Conservation (phyloP, 1,284 basidiomycete species). For the Ganoderma meredithae region DNA sequence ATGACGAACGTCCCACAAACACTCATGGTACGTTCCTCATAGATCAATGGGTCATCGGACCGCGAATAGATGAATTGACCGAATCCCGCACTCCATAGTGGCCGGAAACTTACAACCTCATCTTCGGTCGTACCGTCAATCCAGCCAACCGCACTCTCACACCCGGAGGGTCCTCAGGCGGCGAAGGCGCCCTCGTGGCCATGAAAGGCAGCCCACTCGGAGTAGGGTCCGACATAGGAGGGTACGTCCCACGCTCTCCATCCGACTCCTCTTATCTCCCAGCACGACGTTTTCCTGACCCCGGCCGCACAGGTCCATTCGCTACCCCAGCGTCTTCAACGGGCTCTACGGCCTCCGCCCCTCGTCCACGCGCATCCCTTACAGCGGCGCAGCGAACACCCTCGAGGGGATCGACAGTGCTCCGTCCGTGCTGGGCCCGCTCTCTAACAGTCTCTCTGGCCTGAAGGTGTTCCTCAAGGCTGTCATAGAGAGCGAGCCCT, state of each 20-base stretch:
- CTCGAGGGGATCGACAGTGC: slow-evolving; percentile 34
- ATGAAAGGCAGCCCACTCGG: slow-evolving; percentile 72
- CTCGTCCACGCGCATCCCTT: slow-evolving; percentile 32
- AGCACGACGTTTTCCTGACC: slow-evolving; percentile 50
- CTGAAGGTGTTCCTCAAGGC: slow-evolving; percentile 34
- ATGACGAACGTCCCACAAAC: slow-evolving; percentile 87
- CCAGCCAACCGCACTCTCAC: slow-evolving; percentile 59
- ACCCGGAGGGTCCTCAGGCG: slow-evolving; percentile 62
- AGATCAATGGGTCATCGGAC: not conserved
- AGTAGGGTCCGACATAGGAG: slow-evolving; percentile 78
- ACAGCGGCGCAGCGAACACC: slow-evolving; percentile 33
- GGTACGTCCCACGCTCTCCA: slow-evolving; percentile 44
- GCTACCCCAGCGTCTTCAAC: slow-evolving; percentile 83
- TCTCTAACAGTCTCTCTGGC: slow-evolving; percentile 33
- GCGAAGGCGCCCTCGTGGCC: slow-evolving; percentile 64
- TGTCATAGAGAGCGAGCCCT: slow-evolving; percentile 30
- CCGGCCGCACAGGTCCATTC: slow-evolving; percentile 54
- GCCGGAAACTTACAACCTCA: slow-evolving; percentile 48
- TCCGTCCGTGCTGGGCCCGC: slow-evolving; percentile 31
- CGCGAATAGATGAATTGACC: no score
- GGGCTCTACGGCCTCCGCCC: slow-evolving; percentile 89
- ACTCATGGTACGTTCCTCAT: slow-evolving; percentile 48
- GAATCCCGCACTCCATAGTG: slow-evolving; percentile 37
- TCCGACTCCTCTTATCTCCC: slow-evolving; percentile 38
- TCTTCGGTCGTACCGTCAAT: slow-evolving; percentile 59